Percentiles rank a stretch among this genome's conserved stretches.
phyloP scores from a whole-genome alignment of 2,329 filamentous ascomycete species.

The Raffaelea ambrosiae region DNA sequence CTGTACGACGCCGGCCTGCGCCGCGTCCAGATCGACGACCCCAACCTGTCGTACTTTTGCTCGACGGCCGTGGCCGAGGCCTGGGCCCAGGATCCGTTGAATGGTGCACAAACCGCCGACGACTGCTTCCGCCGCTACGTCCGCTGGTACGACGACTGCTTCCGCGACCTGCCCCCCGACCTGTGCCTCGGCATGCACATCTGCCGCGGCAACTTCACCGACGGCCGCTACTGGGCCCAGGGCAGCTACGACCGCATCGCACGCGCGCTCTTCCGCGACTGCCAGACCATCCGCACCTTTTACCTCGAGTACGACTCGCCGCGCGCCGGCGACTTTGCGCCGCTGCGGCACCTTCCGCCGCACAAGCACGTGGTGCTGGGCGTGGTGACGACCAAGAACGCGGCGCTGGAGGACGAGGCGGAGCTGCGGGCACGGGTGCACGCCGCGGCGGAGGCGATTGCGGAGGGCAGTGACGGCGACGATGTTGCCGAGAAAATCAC shows the following conservation, averaged over 20 bases:
- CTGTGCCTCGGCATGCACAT: slow-evolving; percentile 49
- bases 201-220: slow-evolving; percentile 48
- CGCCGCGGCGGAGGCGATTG: no score
- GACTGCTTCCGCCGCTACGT: slow-evolving; percentile 43
- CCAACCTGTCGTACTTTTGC: slow-evolving; percentile 51
- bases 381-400: slow-evolving; percentile 52
- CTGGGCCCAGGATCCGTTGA: no score
- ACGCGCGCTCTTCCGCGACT: slow-evolving; percentile 46
- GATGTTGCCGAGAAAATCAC: slow-evolving; percentile 57
- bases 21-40: slow-evolving; percentile 51
- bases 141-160: slow-evolving; percentile 44
- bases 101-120: slow-evolving; percentile 41
- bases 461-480: slow-evolving; percentile 54
- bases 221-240: slow-evolving; percentile 44
- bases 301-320: slow-evolving; percentile 53
- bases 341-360: slow-evolving; percentile 42
- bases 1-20: slow-evolving; percentile 42
- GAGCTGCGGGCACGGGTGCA: slow-evolving; percentile 45
- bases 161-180: slow-evolving; percentile 41
- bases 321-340: slow-evolving; percentile 44
- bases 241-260: slow-evolving; percentile 51
- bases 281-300: slow-evolving; percentile 49
- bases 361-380: slow-evolving; percentile 49
- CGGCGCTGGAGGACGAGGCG: slow-evolving; percentile 37
- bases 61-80: slow-evolving; percentile 40